A percentile compares a stretch with the other conserved stretches of the same genome.
phyloP scores from a whole-genome alignment of 495 filamentous ascomycete species.

The Podospora didyma region DNA sequence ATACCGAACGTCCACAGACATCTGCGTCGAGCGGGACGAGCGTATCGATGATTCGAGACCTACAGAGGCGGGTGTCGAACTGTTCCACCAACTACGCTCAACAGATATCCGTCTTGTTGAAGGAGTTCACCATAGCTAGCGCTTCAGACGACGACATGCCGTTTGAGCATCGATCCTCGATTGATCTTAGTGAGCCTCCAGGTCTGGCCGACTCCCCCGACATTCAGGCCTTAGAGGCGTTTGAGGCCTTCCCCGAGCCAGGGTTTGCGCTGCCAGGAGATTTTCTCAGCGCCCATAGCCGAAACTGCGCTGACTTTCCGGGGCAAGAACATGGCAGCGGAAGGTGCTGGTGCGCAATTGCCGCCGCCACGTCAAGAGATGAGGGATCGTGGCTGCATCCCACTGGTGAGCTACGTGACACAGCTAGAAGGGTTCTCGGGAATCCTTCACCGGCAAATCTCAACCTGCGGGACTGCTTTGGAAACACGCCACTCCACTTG shows the following conservation, averaged over 20 bases:
- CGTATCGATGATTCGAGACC: slow-evolving; percentile 3
- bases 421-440: slow-evolving; percentile 13
- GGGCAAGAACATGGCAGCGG: slow-evolving; percentile 27
- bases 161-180: slow-evolving; percentile 1
- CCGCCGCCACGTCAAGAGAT: slow-evolving; percentile 15
- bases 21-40: slow-evolving; percentile 1
- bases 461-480: slow-evolving; percentile 31
- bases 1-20: slow-evolving; percentile 1
- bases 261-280: slow-evolving; percentile 34
- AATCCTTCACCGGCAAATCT: slow-evolving; percentile 19
- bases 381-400: slow-evolving; percentile 20
- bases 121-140: slow-evolving; percentile 24
- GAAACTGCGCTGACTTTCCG: slow-evolving; percentile 25
- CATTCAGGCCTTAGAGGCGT: background rate
- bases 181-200: slow-evolving; percentile 2
- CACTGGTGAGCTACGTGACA: slow-evolving; percentile 15
- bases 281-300: slow-evolving; percentile 30
- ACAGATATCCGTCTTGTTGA: slow-evolving; percentile 20
- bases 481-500: slow-evolving; percentile 43
- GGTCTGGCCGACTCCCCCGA: background rate
- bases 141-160: slow-evolving; percentile 9
- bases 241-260: slow-evolving; percentile 22
- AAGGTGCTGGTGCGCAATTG: slow-evolving; percentile 39
- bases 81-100: slow-evolving; percentile 24
- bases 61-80: slow-evolving; percentile 23